A percentile compares a stretch with the other conserved stretches of the same genome.
Conservation (phyloP, 2,329 filamentous ascomycete genomes). For the Pestalotiopsis sp. region DNA sequence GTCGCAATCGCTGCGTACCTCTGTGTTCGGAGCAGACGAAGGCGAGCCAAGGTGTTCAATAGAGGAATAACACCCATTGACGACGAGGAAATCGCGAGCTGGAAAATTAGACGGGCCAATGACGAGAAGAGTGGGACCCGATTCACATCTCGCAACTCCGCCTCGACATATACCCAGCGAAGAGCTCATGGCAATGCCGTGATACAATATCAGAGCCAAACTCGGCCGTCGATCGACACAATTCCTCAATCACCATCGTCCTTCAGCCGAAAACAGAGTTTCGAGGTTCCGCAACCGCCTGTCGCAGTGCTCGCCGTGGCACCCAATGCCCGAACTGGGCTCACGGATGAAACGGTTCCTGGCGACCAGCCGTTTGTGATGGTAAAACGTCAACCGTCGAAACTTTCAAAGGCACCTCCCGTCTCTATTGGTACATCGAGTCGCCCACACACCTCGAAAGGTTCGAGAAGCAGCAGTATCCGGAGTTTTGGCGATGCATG, state of each 20-base stretch:
- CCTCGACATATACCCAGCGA: conserved; percentile 38
- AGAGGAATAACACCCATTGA: conserved; percentile 64
- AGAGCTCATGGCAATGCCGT: conserved; percentile 50
- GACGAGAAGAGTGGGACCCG: conserved; percentile 33
- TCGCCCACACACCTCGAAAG: conserved; percentile 43
- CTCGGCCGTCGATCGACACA: conserved; percentile 34
- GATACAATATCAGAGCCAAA: conserved; percentile 53
- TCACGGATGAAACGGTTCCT: conserved; percentile 64
- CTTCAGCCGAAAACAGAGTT: conserved; percentile 41
- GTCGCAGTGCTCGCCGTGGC: conserved; percentile 60
- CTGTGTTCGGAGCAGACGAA: conserved; percentile 43
- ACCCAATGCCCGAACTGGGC: conserved; percentile 63
- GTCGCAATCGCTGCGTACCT: conserved; percentile 39
- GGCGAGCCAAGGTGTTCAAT: conserved; percentile 46
- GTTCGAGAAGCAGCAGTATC: conserved; percentile 42
- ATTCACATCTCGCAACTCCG: conserved; percentile 26
- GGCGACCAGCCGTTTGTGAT: conserved; percentile 63
- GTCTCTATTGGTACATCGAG: conserved; percentile 14
- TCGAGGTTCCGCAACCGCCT: conserved; percentile 46
- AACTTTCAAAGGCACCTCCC: conserved; percentile 52
- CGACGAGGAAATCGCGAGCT: conserved; percentile 68
- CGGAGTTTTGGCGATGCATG: conserved; percentile 45
- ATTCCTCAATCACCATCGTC: conserved; percentile 33
- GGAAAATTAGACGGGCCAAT: conserved; percentile 48
- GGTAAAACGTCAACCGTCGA: conserved; percentile 54